Evolutionary conservation across 2,329 filamentous ascomycete species (phyloP).

Genomic region (Emergomyces orientalis): DNA sequence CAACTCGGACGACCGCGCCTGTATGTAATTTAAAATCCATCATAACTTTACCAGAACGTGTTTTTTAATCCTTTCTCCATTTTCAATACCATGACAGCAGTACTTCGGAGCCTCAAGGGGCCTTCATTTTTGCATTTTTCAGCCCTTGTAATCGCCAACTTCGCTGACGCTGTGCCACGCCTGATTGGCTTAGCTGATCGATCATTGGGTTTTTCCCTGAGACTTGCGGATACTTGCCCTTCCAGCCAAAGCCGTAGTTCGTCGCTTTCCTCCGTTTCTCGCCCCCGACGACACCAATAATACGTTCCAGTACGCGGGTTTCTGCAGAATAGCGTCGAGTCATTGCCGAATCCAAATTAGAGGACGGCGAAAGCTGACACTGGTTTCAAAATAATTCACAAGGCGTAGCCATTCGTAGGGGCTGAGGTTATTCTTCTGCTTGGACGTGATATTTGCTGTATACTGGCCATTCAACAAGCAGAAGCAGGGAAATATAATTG

Average conservation of each 20-base stretch:
- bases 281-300: not conserved
- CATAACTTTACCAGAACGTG: not conserved
- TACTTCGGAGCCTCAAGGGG: no score
- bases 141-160: not conserved
- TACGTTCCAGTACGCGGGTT: not conserved
- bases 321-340: not conserved
- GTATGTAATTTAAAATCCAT: not conserved
- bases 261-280: not conserved
- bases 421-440: not conserved
- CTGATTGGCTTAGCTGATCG: slow-evolving; percentile 1
- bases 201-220: not conserved
- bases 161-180: not conserved
- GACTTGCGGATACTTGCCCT: not conserved
- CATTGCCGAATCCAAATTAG: not conserved
- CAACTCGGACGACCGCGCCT: not conserved
- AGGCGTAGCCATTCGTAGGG: not conserved
- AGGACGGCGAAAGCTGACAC: not conserved
- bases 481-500: not conserved
- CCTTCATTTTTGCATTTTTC: not conserved
- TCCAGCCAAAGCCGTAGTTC: not conserved
- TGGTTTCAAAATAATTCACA: not conserved
- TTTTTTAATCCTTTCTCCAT: not conserved
- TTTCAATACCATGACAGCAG: not conserved
- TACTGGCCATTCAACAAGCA: not conserved
- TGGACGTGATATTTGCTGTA: not conserved